These are phyloP conservation scores for Leishmania tropica DNA, from an alignment of 208 protist species.

Conservation along the genomic window DNA sequence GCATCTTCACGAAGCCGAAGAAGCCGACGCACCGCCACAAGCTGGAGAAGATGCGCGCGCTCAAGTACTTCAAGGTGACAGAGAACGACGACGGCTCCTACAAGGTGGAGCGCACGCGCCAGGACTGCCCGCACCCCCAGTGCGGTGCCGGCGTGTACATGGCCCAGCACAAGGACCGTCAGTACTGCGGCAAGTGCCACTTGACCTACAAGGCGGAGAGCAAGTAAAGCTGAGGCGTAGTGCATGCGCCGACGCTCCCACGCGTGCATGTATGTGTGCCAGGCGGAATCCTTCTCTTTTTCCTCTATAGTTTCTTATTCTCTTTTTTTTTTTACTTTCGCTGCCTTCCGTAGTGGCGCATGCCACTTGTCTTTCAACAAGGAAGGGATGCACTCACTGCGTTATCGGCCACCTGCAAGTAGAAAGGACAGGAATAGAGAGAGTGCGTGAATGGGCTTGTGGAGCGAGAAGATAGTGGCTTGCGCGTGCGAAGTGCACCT, in stretches of 20 bases:
- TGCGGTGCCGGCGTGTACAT: slow-evolving; percentile 99
- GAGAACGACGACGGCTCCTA: slow-evolving; percentile 96
- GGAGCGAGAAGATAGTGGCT: background rate
- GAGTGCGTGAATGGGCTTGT: background rate
- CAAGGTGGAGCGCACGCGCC: slow-evolving; percentile 95
- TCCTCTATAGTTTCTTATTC: background rate
- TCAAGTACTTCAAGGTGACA: slow-evolving; percentile 99
- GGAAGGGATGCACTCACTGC: background rate
- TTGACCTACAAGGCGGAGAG: slow-evolving; percentile 91
- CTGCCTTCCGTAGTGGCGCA: background rate
- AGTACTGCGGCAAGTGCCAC: slow-evolving; percentile 99
- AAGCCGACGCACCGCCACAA: slow-evolving; percentile 98
- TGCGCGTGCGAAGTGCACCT: background rate
- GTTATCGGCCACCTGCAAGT: too few species aligned
- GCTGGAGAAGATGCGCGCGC: slow-evolving; percentile 99
- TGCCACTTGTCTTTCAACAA: background rate
- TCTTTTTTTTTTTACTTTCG: background rate
- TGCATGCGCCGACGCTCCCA: background rate
- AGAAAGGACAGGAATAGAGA: background rate
- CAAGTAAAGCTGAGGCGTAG: background rate
- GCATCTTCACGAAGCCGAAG: slow-evolving; percentile 99
- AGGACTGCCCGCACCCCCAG: slow-evolving; percentile 94
- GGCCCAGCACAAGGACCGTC: slow-evolving; percentile 98
- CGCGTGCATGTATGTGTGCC: background rate
- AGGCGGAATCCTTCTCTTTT: background rate